Conservation (phyloP, 1,284 basidiomycete species). For the Phylloboletellus chloephorus region DNA sequence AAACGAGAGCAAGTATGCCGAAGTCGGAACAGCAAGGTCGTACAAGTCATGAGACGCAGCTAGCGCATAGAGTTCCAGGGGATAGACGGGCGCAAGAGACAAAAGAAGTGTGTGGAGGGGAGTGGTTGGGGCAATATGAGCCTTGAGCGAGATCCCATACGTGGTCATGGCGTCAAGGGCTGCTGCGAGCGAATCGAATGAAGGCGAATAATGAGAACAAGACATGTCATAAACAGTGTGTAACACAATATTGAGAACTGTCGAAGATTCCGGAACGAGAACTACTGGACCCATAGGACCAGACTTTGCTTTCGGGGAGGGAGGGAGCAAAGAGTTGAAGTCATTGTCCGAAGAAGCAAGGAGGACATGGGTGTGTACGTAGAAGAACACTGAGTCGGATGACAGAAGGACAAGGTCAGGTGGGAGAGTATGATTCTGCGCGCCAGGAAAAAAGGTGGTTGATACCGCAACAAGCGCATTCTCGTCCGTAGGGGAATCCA, state of each 20-base stretch:
- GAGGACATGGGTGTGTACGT: constrained; percentile 50
- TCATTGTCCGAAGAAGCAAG: constrained; percentile 48
- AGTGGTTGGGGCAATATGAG: constrained; percentile 37
- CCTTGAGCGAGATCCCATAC: constrained; percentile 49
- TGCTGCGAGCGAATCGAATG: constrained; percentile 43
- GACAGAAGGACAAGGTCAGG: constrained; percentile 64
- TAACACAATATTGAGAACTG: constrained; percentile 55
- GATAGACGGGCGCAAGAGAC: constrained; percentile 49
- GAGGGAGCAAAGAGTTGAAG: constrained; percentile 46
- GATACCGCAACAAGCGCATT: constrained; percentile 63
- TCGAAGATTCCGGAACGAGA: constrained; percentile 45
- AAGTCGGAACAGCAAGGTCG: constrained; percentile 54
- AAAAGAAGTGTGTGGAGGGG: constrained; percentile 43
- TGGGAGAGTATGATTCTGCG: constrained; percentile 47
- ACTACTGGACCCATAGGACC: constrained; percentile 41
- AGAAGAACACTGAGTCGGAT: constrained; percentile 72
- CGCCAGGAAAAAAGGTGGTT: constrained; percentile 70
- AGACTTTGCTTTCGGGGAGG: constrained; percentile 28
- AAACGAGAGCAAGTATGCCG: constrained; percentile 55
- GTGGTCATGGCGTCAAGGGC: constrained; percentile 43
- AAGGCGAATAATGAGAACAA: constrained; percentile 56
- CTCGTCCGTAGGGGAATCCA: constrained; percentile 35
- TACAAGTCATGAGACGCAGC: constrained; percentile 52
- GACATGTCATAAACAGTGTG: constrained; percentile 57
- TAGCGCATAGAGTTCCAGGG: constrained; percentile 55